These are phyloP conservation scores for Didymella arachidicola DNA, from an alignment of 2,329 filamentous ascomycete species.

Conservation along the genomic window DNA sequence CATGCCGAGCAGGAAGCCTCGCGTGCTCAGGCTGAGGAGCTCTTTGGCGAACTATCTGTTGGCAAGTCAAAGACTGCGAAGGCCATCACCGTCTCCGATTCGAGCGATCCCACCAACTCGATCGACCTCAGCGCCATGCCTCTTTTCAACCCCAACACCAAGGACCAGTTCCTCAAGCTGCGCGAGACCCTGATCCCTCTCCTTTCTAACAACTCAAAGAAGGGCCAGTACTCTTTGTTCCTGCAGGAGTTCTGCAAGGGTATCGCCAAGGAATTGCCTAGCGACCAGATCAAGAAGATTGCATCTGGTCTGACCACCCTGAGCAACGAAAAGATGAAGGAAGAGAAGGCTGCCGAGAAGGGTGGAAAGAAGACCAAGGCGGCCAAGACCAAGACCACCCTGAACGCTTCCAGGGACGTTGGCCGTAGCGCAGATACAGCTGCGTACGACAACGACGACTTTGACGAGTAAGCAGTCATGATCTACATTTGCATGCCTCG, in stretches of 20 bases:
- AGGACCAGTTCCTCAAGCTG: conserved; percentile 82
- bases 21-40: conserved; percentile 86
- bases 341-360: conserved; percentile 95
- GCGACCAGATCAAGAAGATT: conserved; percentile 96
- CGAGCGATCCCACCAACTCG: conserved; percentile 76
- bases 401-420: conserved; percentile 71
- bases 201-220: conserved; percentile 77
- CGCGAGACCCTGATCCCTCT: conserved; percentile 82
- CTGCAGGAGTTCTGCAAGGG: conserved; percentile 90
- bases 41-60: conserved; percentile 80
- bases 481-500: background rate
- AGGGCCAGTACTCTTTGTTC: conserved; percentile 89
- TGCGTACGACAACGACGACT: conserved; percentile 82
- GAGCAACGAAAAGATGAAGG: conserved; percentile 97
- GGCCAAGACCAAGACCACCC: conserved; percentile 88
- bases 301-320: conserved; percentile 86
- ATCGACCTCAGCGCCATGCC: conserved; percentile 82
- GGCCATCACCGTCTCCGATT: conserved; percentile 72
- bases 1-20: conserved; percentile 87
- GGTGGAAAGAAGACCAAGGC: conserved; percentile 97
- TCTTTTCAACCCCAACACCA: conserved; percentile 88
- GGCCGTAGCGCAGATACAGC: conserved; percentile 70
- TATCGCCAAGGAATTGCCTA: conserved; percentile 84
- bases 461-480: conserved; percentile 77
- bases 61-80: conserved; percentile 75